These are phyloP conservation scores for Rhizopus sp. DNA, from an alignment of 371 early-diverging fungal species.

Conservation along the genomic window DNA sequence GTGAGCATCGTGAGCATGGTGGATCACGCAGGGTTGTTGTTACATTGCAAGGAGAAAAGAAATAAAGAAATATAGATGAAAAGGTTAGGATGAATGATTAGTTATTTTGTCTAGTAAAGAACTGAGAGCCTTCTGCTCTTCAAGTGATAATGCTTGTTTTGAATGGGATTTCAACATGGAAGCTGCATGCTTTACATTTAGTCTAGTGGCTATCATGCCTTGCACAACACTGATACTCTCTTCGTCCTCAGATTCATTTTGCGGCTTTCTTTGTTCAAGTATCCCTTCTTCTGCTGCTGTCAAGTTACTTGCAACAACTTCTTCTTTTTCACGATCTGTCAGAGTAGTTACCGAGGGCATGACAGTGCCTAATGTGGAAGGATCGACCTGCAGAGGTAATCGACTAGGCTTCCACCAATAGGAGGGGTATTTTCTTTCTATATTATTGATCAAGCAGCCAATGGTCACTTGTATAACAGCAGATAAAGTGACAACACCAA, in stretches of 20 bases:
- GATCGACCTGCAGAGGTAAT: conserved; percentile 17
- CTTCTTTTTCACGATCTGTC: not conserved
- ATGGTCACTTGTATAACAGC: conserved; percentile 53
- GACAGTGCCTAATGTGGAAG: conserved; percentile 6
- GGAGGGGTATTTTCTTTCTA: conserved; percentile 64
- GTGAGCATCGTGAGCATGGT: conserved; percentile 51
- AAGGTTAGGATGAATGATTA: not conserved
- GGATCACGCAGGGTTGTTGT: conserved; percentile 68
- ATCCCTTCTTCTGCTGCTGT: conserved; percentile 14
- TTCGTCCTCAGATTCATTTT: not conserved
- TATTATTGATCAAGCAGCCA: conserved; percentile 71
- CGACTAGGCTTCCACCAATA: conserved; percentile 63
- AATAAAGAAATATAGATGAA: conserved; percentile 8
- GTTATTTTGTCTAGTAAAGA: not conserved
- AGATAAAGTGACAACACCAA: conserved; percentile 59
- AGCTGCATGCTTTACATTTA: not conserved
- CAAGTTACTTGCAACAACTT: conserved; percentile 3
- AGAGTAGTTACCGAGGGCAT: conserved; percentile 2
- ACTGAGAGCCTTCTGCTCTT: not conserved
- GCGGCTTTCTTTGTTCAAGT: not conserved
- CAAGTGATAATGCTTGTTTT: not conserved
- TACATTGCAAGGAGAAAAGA: conserved; percentile 72
- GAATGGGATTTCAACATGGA: not conserved
- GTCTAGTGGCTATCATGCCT: not conserved
- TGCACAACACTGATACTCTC: not conserved